phyloP scores from a whole-genome alignment of 345 rosid genomes.

The Gossypium rotundifolium region DNA sequence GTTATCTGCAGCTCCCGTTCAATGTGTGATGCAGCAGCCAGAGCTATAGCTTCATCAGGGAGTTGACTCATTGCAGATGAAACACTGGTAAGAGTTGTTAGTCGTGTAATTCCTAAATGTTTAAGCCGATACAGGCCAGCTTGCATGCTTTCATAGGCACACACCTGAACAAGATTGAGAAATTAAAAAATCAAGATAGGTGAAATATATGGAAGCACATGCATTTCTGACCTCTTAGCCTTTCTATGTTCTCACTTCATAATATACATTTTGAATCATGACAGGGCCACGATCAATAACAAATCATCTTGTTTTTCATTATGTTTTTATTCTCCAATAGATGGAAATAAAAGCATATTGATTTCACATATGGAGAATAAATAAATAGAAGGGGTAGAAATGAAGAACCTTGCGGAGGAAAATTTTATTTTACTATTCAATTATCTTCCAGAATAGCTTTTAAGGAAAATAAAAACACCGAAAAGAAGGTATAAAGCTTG shows the following conservation, averaged over 20 bases:
- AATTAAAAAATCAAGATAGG: not conserved
- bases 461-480: not conserved
- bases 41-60: conserved; percentile 89
- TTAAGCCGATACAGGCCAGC: conserved; percentile 91
- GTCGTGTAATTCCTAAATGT: conserved; percentile 80
- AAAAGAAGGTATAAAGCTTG: not conserved
- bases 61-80: conserved; percentile 87
- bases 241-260: not conserved
- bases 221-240: not conserved
- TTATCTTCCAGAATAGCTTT: not conserved
- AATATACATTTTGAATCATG: not conserved
- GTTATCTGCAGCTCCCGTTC: conserved; percentile 95
- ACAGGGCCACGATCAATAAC: not conserved
- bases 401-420: not conserved
- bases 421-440: not conserved
- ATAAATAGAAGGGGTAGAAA: not conserved
- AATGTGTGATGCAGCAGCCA: conserved; percentile 96
- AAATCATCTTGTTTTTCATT: not conserved
- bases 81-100: conserved; percentile 67
- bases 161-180: conserved; percentile 47
- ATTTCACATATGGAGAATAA: not conserved
- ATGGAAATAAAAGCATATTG: not conserved
- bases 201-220: not conserved
- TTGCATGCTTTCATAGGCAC: conserved; percentile 94
- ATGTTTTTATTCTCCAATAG: not conserved